Evolutionary conservation across 169 alveolate genomes (phyloP).

Genomic region (Condylostoma magnum): DNA sequence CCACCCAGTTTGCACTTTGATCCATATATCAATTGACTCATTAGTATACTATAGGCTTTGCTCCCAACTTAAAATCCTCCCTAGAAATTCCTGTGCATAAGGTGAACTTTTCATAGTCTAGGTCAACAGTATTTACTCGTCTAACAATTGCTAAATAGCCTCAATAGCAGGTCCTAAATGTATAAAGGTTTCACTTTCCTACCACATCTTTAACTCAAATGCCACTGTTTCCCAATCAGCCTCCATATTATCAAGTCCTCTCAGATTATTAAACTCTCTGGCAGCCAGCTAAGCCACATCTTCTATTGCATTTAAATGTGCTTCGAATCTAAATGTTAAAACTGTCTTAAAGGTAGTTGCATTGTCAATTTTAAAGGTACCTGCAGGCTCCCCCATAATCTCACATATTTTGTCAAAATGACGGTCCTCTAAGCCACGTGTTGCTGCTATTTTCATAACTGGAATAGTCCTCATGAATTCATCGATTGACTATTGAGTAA

Average conservation of each 20-base stretch:
- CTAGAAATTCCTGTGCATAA: conserved; percentile 76
- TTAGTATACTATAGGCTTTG: conserved; percentile 59
- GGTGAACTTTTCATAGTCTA: conserved; percentile 85
- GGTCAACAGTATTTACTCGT: conserved; percentile 76
- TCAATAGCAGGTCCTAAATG: conserved; percentile 74
- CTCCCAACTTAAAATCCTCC: conserved; percentile 82
- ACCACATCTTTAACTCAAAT: conserved; percentile 70
- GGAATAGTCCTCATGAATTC: conserved; percentile 51
- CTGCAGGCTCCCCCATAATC: conserved; percentile 59
- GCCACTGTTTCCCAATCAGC: conserved; percentile 86
- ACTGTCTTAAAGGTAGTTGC: conserved; percentile 43
- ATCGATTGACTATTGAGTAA: conserved; percentile 22
- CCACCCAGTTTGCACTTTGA: conserved; percentile 87
- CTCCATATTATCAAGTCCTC: conserved; percentile 68
- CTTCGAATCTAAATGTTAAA: conserved; percentile 28
- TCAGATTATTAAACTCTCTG: conserved; percentile 84
- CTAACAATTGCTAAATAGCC: conserved; percentile 73
- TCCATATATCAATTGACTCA: conserved; percentile 81
- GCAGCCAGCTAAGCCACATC: conserved; percentile 87
- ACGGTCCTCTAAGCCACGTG: conserved; percentile 76
- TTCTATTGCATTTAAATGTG: conserved; percentile 44
- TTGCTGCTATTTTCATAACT: conserved; percentile 56
- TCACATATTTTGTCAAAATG: conserved; percentile 78
- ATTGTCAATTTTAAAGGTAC: conserved; percentile 68
- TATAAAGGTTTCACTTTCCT: conserved; percentile 61